A percentile compares a stretch with the other conserved stretches of the same genome.
These are phyloP conservation scores for Solanum gracilifrons DNA, from an alignment of 257 asterid genomes.

Conservation along the genomic window DNA sequence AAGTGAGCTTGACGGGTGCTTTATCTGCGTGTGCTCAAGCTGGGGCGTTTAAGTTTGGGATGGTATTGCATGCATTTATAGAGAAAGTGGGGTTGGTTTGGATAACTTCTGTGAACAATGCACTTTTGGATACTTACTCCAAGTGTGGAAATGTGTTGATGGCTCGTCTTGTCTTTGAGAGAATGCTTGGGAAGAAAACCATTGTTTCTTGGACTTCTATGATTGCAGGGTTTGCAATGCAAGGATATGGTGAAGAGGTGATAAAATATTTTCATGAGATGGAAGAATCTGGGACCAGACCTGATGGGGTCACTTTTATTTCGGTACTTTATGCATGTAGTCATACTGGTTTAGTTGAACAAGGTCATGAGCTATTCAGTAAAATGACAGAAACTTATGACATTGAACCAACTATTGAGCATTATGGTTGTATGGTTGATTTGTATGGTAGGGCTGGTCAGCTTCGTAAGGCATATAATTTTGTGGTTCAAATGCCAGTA, in stretches of 20 bases:
- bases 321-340: constrained; percentile 76
- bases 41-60: constrained; percentile 59
- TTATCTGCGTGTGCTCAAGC: constrained; percentile 76
- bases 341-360: constrained; percentile 69
- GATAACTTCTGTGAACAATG: constrained; percentile 66
- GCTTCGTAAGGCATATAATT: constrained; percentile 52
- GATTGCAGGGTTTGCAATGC: constrained; percentile 68
- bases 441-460: constrained; percentile 68
- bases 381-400: constrained; percentile 46
- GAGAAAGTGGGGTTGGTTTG: constrained; percentile 61
- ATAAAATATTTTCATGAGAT: constrained; percentile 43
- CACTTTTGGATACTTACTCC: constrained; percentile 63
- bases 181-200: constrained; percentile 48
- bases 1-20: constrained; percentile 71
- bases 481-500: constrained; percentile 49
- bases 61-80: constrained; percentile 46
- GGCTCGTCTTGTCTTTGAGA: constrained; percentile 59
- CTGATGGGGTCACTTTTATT: constrained; percentile 50
- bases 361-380: constrained; percentile 43
- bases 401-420: constrained; percentile 55
- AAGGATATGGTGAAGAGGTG: constrained; percentile 73
- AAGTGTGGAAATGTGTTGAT: constrained; percentile 64
- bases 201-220: constrained; percentile 73
- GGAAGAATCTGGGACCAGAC: constrained; percentile 51
- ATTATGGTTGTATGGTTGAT: constrained; percentile 95